Percentiles rank a stretch among this genome's conserved stretches.
These are phyloP conservation scores for Scheffersomyces illinoinensis DNA, from an alignment of 1,139 yeast species.

Conservation along the genomic window DNA sequence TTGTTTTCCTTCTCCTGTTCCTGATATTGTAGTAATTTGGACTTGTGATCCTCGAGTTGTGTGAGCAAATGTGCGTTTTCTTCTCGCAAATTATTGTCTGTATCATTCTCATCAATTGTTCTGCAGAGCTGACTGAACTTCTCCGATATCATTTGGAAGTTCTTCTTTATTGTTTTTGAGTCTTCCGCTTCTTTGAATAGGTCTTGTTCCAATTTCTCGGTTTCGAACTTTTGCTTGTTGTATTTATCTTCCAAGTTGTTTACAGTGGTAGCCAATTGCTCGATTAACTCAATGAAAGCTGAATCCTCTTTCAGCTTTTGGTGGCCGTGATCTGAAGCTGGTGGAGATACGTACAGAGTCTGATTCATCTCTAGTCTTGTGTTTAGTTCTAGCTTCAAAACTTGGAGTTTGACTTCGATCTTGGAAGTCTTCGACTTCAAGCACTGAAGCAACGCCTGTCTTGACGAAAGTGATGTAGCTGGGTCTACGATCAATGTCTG, in stretches of 20 bases:
- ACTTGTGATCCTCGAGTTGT: slow-evolving; percentile 18
- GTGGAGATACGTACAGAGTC: neutral
- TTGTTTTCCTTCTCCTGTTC: slow-evolving; percentile 2
- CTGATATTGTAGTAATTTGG: slow-evolving; percentile 34
- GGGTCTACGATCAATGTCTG: slow-evolving; percentile 21
- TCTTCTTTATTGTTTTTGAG: slow-evolving; percentile 20
- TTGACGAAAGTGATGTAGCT: slow-evolving; percentile 17
- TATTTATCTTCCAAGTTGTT: slow-evolving; percentile 25
- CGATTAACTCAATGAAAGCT: slow-evolving; percentile 16
- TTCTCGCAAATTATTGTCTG: slow-evolving; percentile 10
- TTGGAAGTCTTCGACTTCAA: slow-evolving; percentile 11
- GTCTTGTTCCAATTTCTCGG: slow-evolving; percentile 22
- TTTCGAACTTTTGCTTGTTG: slow-evolving; percentile 21
- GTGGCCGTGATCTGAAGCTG: neutral
- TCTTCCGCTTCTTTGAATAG: slow-evolving; percentile 24
- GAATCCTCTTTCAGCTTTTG: slow-evolving; percentile 10
- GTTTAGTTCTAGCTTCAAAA: slow-evolving; percentile 23
- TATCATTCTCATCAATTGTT: slow-evolving; percentile 11
- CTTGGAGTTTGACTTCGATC: slow-evolving; percentile 27
- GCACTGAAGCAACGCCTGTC: slow-evolving; percentile 18
- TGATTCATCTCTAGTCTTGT: slow-evolving; percentile 12
- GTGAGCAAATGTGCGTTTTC: slow-evolving; percentile 22
- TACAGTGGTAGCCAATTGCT: slow-evolving; percentile 13
- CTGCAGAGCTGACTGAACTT: slow-evolving; percentile 21
- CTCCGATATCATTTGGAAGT: slow-evolving; percentile 17